Conservation (phyloP, 352 stramenopile species). For the Globisporangium cederbergense region DNA sequence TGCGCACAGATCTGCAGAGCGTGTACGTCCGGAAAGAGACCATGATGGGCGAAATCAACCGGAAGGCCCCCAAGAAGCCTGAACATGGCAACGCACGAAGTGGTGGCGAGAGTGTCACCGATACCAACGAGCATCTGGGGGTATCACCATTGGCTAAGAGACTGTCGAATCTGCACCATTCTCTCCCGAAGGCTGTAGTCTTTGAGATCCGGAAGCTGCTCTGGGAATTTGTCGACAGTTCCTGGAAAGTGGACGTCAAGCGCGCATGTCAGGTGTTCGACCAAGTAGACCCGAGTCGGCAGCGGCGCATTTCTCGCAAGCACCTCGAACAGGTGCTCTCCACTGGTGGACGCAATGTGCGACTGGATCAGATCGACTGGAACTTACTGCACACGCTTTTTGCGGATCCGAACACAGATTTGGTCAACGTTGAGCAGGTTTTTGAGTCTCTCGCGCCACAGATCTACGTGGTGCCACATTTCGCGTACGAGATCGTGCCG, state of each 20-base stretch:
- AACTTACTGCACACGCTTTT: slow-evolving; percentile 43
- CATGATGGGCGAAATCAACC: slow-evolving; percentile 30
- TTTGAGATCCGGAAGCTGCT: slow-evolving; percentile 43
- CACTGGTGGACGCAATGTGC: slow-evolving; percentile 23
- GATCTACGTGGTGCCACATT: slow-evolving; percentile 25
- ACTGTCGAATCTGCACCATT: background rate
- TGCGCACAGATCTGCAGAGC: slow-evolving; percentile 55
- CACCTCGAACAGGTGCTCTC: slow-evolving; percentile 43
- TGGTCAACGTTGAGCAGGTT: slow-evolving; percentile 42
- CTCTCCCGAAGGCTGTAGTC: slow-evolving; percentile 21
- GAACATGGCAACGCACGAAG: background rate
- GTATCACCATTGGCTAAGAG: background rate
- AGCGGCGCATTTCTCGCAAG: slow-evolving; percentile 25
- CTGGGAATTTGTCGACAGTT: slow-evolving; percentile 44
- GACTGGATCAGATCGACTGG: slow-evolving; percentile 40
- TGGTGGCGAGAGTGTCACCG: background rate
- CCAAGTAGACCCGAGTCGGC: slow-evolving; percentile 20
- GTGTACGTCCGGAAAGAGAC: slow-evolving; percentile 52
- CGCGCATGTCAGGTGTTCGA: slow-evolving; percentile 29
- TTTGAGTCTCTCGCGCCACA: slow-evolving; percentile 31
- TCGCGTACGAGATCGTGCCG: slow-evolving; percentile 53
- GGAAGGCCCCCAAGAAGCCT: background rate
- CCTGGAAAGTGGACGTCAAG: slow-evolving; percentile 43
- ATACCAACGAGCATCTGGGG: slow-evolving; percentile 2
- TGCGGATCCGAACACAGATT: slow-evolving; percentile 27